phyloP scores from a whole-genome alignment of 1,139 yeast species.

The Meyerozyma guilliermondii region DNA sequence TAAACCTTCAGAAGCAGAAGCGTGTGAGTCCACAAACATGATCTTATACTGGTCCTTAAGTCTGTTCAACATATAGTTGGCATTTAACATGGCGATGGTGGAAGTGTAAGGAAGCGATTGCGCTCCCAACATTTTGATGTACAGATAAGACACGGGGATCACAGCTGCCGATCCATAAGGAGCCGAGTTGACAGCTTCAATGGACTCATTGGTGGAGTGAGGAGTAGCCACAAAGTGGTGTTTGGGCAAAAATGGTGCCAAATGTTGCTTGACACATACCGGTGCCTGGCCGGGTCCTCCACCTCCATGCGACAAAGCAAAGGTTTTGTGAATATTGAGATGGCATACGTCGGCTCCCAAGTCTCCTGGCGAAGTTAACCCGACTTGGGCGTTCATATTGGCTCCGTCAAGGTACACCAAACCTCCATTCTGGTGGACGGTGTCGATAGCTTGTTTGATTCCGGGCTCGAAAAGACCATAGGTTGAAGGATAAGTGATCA shows the following conservation, averaged over 20 bases:
- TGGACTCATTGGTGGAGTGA: conserved; percentile 50
- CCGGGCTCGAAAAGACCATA: conserved; percentile 96
- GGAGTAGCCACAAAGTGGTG: conserved; percentile 65
- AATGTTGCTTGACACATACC: conserved; percentile 83
- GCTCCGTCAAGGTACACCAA: conserved; percentile 98
- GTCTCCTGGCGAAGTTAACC: conserved; percentile 95
- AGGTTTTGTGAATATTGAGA: conserved; percentile 91
- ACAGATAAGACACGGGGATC: conserved; percentile 89
- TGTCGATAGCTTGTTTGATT: conserved; percentile 75
- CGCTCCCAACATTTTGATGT: conserved; percentile 90
- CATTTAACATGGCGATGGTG: conserved; percentile 85
- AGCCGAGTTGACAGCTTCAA: conserved; percentile 82
- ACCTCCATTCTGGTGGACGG: conserved; percentile 83
- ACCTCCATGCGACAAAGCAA: conserved; percentile 98
- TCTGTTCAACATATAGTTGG: conserved; percentile 88
- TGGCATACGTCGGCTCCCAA: conserved; percentile 99
- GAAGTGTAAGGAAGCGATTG: conserved; percentile 80
- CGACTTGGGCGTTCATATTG: conserved; percentile 98
- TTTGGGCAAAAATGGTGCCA: conserved; percentile 77
- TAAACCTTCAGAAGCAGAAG: conserved; percentile 42
- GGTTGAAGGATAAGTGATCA: conserved; percentile 97
- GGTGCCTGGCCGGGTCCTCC: conserved; percentile 99
- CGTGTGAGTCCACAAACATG: conserved; percentile 58
- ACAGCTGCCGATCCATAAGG: conserved; percentile 96
- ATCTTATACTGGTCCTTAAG: conserved; percentile 68